Base-by-base conservation (phyloP, 1,284 basidiomycete genomes). In the Thecaphora thlaspeos region DNA sequence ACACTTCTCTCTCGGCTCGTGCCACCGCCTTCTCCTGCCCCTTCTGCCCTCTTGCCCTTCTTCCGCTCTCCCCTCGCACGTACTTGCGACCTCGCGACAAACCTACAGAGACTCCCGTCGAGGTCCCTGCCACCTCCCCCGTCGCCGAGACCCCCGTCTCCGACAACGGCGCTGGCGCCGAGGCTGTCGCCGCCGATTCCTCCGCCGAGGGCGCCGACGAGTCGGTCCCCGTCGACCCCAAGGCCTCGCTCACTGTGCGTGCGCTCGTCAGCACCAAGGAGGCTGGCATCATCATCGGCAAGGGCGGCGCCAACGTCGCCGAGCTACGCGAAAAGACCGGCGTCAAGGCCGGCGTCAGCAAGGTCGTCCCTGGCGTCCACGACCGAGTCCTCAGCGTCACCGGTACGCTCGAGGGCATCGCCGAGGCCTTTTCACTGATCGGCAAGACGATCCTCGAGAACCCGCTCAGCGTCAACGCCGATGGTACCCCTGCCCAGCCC, bases 321-420 rank as follows among this genome's bases (percentile, higher is more conserved):
- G 89, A 92, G 80, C 85, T 98, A 70, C 86, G 94, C 64, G 90
- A 94, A 72, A 86, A 89, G 77, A 95, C 92, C 43, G 91, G 90
- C 69, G 92, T 95, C 81, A 97, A 93, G 82, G 93, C 94, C 57
- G 94, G 94, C 76, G 94, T 98, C 79, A 91, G 88, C 84, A 97
- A 96, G 81, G 93, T 97, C 82, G 91, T 95, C 58, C 87, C 87
- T 51, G 94, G 94, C 70, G 91, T 98, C 60, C 91, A 95, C 79
- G 94, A 98, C 81, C 89, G 94, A 71, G 91, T 97, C 73, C 86
- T 98, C 77, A 91, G 88, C 74, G 89, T 97, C 79, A 88, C 86
- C 59, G 94, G 94, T 58, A 85, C 89, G 48, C 87, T 94, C 71
- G 90, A 95, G 70, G 87, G 86, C 63, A 89, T 97, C 64, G 87